Conservation (phyloP, 352 stramenopile genomes). For the Phytopythium helicoides region DNA sequence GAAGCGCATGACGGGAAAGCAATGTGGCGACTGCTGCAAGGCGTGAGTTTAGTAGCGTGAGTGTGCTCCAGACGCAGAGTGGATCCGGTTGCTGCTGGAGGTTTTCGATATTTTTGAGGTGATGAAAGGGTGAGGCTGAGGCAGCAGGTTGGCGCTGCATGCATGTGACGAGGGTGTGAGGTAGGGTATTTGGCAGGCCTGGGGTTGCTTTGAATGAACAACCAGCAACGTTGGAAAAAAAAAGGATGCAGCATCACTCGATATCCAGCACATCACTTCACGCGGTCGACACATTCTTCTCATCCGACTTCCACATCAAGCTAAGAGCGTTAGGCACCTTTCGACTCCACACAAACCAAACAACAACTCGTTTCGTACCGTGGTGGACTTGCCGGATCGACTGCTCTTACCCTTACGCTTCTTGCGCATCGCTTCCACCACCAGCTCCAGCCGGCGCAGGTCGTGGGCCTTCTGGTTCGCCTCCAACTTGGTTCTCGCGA, state of each 20-base stretch:
- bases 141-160: neutral
- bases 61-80: too few relatives aligned
- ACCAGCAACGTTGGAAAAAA: too few relatives aligned
- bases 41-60: too few relatives aligned
- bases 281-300: constrained; percentile 1
- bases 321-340: neutral
- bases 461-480: constrained; percentile 47
- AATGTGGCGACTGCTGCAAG: constrained; percentile 2
- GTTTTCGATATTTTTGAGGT: too few relatives aligned
- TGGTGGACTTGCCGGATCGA: neutral
- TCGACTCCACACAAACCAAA: too few relatives aligned
- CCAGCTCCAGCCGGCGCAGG: constrained; percentile 38
- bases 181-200: too few relatives aligned
- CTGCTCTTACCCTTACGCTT: constrained; percentile 40
- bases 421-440: constrained; percentile 34
- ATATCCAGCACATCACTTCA: neutral
- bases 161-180: too few relatives aligned
- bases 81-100: too few relatives aligned
- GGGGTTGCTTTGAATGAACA: too few relatives aligned
- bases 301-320: constrained; percentile 4
- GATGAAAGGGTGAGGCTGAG: too few relatives aligned
- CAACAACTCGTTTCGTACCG: too few relatives aligned
- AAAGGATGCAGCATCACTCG: neutral
- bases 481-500: constrained; percentile 50
- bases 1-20: neutral